Evolutionary conservation across 768 basidiomycete species (phyloP).

Genomic region (Botryobasidium botryosum): DNA sequence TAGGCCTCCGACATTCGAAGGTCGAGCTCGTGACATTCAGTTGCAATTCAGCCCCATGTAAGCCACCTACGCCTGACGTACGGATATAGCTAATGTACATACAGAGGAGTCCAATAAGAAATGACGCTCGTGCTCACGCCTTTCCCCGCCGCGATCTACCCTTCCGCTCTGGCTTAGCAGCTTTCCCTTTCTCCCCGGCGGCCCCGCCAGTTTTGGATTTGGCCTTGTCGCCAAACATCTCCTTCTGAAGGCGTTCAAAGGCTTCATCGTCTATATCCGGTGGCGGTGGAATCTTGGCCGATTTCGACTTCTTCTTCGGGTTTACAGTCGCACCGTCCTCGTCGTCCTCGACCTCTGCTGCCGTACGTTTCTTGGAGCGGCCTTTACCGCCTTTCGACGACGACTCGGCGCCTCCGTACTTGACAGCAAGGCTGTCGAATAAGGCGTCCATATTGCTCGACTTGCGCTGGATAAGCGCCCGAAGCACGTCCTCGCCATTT

Average conservation of each 20-base stretch:
- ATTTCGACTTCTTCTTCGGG: slow-evolving; percentile 5
- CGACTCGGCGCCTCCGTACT: slow-evolving; percentile 4
- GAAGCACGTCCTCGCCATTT: slow-evolving; percentile 6
- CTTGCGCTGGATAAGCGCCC: slow-evolving; percentile 8
- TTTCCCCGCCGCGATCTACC: too few species aligned
- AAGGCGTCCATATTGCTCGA: slow-evolving; percentile 4
- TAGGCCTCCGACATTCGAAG: too few species aligned
- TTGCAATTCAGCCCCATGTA: too few species aligned
- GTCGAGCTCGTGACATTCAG: too few species aligned
- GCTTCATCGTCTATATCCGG: not conserved
- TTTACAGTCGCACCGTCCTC: slow-evolving; percentile 1
- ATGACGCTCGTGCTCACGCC: too few species aligned
- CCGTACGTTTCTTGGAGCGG: slow-evolving; percentile 4
- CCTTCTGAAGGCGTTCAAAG: not conserved
- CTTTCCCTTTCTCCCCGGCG: too few species aligned
- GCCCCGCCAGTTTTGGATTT: not conserved
- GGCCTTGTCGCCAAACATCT: not conserved
- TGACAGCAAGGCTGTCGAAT: slow-evolving; percentile 9
- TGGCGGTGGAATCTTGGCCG: not conserved
- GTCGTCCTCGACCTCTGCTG: slow-evolving; percentile 1
- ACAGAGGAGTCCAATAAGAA: too few species aligned
- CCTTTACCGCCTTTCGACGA: not conserved
- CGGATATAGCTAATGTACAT: too few species aligned
- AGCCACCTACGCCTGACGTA: too few species aligned
- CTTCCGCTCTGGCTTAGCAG: too few species aligned